phyloP scores from a whole-genome alignment of 2,329 filamentous ascomycete genomes.

The Venturia nashicola region DNA sequence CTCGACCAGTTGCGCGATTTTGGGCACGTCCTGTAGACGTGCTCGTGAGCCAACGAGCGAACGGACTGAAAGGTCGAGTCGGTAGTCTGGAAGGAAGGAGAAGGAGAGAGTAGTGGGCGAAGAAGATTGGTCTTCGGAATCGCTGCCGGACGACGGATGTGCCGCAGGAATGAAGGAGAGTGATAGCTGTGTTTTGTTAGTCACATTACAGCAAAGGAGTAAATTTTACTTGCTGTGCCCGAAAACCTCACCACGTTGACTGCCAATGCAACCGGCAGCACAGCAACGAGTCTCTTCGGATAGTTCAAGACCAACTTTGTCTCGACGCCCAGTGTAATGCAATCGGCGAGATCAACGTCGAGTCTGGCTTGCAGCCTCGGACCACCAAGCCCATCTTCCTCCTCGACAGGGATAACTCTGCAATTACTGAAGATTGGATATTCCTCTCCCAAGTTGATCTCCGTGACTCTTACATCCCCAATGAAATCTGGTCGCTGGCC shows the following conservation, averaged over 20 bases:
- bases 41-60: constrained; percentile 71
- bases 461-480: constrained; percentile 85
- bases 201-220: not conserved
- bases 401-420: constrained; percentile 81
- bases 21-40: constrained; percentile 72
- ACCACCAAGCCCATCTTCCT: constrained; percentile 44
- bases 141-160: constrained; percentile 23
- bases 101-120: constrained; percentile 80
- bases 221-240: constrained; percentile 45
- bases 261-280: constrained; percentile 80
- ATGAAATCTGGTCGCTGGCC: constrained; percentile 77
- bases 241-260: constrained; percentile 92
- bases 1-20: constrained; percentile 77
- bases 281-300: constrained; percentile 75
- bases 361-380: constrained; percentile 82
- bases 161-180: constrained; percentile 77
- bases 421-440: constrained; percentile 99
- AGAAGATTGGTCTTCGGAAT: constrained; percentile 22
- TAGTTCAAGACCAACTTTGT: constrained; percentile 93
- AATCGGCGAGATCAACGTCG: constrained; percentile 94
- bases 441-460: constrained; percentile 88
- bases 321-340: constrained; percentile 88
- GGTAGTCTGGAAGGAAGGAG: constrained; percentile 82
- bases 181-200: constrained; percentile 39
- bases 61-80: constrained; percentile 69